Conservation (phyloP, 129 eudicot genomes). For the Lactuca saligna region DNA sequence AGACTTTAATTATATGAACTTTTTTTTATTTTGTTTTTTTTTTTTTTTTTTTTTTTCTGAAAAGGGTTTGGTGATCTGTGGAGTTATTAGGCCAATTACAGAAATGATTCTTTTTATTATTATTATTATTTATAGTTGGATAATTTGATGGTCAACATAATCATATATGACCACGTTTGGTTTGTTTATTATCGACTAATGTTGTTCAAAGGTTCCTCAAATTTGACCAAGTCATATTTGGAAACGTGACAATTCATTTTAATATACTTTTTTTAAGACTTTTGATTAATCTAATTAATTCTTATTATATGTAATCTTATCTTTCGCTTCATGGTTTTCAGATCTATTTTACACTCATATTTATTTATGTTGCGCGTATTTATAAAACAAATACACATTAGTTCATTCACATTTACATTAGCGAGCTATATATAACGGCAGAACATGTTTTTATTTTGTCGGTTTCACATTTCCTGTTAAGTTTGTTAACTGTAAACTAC, state of each 20-base stretch:
- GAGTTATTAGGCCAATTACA: slow-evolving; percentile 29
- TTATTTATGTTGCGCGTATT: no score
- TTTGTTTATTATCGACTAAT: slow-evolving; percentile 23
- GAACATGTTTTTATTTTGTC: no score
- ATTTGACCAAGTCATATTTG: slow-evolving; percentile 12
- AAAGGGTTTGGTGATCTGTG: slow-evolving; percentile 14
- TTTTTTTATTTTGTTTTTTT: background rate
- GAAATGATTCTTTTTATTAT: background rate
- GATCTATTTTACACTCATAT: no score
- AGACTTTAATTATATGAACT: slow-evolving; percentile 15
- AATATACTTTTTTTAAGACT: background rate
- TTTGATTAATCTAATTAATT: no score
- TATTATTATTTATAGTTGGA: slow-evolving; percentile 10
- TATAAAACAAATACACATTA: no score
- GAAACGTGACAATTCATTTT: slow-evolving; percentile 9
- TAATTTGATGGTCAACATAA: slow-evolving; percentile 19
- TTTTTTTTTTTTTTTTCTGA: background rate
- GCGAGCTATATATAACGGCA: no score
- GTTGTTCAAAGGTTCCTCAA: background rate
- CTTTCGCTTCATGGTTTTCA: no score
- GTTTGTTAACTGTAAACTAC: no score
- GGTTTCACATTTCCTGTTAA: no score
- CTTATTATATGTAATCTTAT: no score
- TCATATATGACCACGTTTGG: slow-evolving; percentile 16
- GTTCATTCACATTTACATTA: no score